phyloP scores from a whole-genome alignment of 2,329 filamentous ascomycete species.

The Intubia oerlemansii region DNA sequence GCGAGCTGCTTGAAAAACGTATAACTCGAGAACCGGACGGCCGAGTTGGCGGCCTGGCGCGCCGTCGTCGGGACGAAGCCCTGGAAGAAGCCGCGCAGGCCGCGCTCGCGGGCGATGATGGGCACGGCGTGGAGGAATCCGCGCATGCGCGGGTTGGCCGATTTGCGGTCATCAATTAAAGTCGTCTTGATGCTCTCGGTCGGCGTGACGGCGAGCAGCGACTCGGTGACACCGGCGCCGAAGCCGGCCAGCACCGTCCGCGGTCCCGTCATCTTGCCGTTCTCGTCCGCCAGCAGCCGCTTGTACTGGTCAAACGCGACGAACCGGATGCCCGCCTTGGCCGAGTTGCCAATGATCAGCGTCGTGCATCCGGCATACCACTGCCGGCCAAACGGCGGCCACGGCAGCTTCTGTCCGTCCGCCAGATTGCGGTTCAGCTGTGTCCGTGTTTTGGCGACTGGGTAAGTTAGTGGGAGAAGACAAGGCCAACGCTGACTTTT shows the following conservation, averaged over 20 bases:
- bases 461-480: neutral
- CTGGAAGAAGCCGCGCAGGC: slow-evolving; percentile 84
- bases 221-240: slow-evolving; percentile 86
- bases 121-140: slow-evolving; percentile 82
- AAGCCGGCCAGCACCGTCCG: slow-evolving; percentile 86
- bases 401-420: slow-evolving; percentile 71
- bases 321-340: slow-evolving; percentile 90
- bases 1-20: slow-evolving; percentile 79
- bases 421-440: slow-evolving; percentile 77
- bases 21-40: slow-evolving; percentile 77
- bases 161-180: slow-evolving; percentile 90
- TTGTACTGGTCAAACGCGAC: slow-evolving; percentile 96
- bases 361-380: slow-evolving; percentile 99
- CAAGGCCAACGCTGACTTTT: neutral
- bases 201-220: slow-evolving; percentile 78
- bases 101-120: slow-evolving; percentile 74
- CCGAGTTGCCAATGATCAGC: slow-evolving; percentile 84
- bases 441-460: slow-evolving; percentile 83
- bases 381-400: slow-evolving; percentile 79
- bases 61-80: slow-evolving; percentile 91
- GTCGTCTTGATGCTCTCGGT: slow-evolving; percentile 98
- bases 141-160: slow-evolving; percentile 61
- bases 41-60: slow-evolving; percentile 84
- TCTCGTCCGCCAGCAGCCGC: slow-evolving; percentile 53
- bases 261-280: slow-evolving; percentile 78